Evolutionary conservation across 495 filamentous ascomycete genomes (phyloP).

Genomic region (Neurospora africana): DNA sequence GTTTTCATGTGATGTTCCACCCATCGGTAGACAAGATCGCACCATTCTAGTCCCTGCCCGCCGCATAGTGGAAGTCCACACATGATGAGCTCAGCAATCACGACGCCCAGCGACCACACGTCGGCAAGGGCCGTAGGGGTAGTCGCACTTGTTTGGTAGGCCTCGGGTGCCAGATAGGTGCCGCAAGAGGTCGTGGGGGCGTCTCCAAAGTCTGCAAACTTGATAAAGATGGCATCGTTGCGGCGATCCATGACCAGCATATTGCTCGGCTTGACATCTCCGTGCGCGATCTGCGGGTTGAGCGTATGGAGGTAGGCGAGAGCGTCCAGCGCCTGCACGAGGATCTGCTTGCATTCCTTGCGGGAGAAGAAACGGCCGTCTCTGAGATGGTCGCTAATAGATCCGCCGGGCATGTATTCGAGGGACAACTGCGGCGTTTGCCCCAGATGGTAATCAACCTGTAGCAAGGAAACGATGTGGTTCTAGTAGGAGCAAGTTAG

Average conservation of each 20-base stretch:
- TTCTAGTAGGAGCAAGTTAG: background rate
- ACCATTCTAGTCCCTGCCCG: background rate
- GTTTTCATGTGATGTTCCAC: too few species aligned
- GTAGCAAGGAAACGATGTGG: slow-evolving; percentile 1
- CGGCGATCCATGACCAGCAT: background rate
- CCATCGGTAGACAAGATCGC: background rate
- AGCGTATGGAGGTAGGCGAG: slow-evolving; percentile 5
- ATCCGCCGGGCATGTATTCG: slow-evolving; percentile 6
- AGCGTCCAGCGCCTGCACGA: background rate
- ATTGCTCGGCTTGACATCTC: slow-evolving; percentile 8
- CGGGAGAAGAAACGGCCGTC: background rate
- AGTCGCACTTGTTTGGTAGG: background rate
- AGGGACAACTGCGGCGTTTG: background rate
- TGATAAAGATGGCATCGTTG: background rate
- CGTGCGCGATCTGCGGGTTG: slow-evolving; percentile 5
- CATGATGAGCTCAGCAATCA: background rate
- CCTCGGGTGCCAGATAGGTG: slow-evolving; percentile 1
- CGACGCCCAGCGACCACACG: background rate
- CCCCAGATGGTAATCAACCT: background rate
- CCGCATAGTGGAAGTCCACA: background rate
- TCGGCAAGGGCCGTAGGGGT: background rate
- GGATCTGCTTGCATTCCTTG: slow-evolving; percentile 1
- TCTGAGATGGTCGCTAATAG: slow-evolving; percentile 3
- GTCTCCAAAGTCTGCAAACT: slow-evolving; percentile 4
- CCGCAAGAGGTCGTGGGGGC: slow-evolving; percentile 1